A percentile compares a stretch with the other conserved stretches of the same genome.
These are phyloP conservation scores for Beauveria brongniartii DNA, from an alignment of 2,329 filamentous ascomycete species.

Conservation along the genomic window DNA sequence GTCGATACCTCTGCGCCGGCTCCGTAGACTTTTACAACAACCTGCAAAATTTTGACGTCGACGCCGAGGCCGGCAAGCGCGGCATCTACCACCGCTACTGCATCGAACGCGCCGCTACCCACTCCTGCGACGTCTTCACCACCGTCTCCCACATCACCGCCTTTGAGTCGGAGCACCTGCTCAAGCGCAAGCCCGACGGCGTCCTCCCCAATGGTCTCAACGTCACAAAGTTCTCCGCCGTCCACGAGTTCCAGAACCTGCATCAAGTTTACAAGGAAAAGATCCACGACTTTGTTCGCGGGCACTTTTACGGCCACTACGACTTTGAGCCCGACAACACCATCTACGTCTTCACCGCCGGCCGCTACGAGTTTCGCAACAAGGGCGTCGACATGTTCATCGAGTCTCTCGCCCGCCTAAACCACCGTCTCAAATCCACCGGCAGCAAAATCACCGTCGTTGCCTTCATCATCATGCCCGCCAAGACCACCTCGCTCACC, in stretches of 20 bases:
- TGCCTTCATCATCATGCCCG: conserved; percentile 97
- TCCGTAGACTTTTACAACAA: conserved; percentile 99
- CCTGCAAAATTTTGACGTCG: conserved; percentile 91
- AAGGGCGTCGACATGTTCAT: conserved; percentile 99
- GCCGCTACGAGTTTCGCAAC: conserved; percentile 95
- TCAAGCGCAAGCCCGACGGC: conserved; percentile 96
- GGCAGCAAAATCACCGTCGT: conserved; percentile 92
- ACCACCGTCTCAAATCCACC: conserved; percentile 78
- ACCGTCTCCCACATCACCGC: conserved; percentile 98
- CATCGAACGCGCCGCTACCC: conserved; percentile 88
- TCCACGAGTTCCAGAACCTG: conserved; percentile 98
- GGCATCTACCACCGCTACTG: conserved; percentile 98
- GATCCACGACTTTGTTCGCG: conserved; percentile 95
- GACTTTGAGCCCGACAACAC: conserved; percentile 97
- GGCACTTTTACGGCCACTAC: conserved; percentile 97
- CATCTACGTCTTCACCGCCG: conserved; percentile 94
- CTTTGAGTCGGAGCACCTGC: conserved; percentile 92
- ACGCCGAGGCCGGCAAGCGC: conserved; percentile 92
- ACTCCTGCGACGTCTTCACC: conserved; percentile 93
- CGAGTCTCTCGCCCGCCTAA: conserved; percentile 86
- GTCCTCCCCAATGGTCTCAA: conserved; percentile 95
- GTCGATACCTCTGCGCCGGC: conserved; percentile 91
- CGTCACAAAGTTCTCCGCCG: conserved; percentile 92
- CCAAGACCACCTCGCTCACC: conserved; percentile 87
- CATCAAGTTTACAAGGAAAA: conserved; percentile 96